These are phyloP conservation scores for Fusarium chlamydosporum DNA, from an alignment of 2,329 filamentous ascomycete genomes.

Conservation along the genomic window DNA sequence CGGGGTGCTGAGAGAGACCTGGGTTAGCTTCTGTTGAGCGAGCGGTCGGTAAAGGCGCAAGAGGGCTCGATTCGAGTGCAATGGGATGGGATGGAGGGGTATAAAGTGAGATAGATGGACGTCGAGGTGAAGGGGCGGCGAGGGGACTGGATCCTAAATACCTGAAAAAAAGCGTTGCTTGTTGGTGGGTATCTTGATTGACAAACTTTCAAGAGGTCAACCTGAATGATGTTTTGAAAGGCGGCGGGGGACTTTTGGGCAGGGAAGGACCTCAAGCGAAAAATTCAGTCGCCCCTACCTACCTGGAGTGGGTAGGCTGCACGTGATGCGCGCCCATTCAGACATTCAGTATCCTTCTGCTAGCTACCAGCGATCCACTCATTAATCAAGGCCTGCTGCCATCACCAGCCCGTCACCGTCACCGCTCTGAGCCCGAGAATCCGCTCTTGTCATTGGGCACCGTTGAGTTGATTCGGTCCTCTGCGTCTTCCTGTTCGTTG, in stretches of 20 bases:
- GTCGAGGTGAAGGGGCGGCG: constrained; percentile 32
- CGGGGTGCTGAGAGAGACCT: constrained; percentile 57
- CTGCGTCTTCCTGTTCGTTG: constrained; percentile 33
- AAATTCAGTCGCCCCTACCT: constrained; percentile 58
- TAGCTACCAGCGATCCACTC: constrained; percentile 33
- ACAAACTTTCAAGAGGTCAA: constrained; percentile 56
- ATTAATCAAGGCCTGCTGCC: constrained; percentile 34
- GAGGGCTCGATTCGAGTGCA: constrained; percentile 22
- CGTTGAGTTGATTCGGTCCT: constrained; percentile 22
- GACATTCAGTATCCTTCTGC: constrained; percentile 33
- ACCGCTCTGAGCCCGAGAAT: constrained; percentile 48
- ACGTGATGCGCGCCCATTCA: constrained; percentile 54
- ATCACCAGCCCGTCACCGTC: constrained; percentile 42
- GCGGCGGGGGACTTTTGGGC: constrained; percentile 59
- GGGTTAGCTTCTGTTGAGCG: constrained; percentile 53
- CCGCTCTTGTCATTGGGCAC: constrained; percentile 46
- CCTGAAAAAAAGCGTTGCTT: constrained; percentile 50
- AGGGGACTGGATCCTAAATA: constrained; percentile 45
- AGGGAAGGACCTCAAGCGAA: constrained; percentile 58
- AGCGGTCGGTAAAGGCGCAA: constrained; percentile 36
- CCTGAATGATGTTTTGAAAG: constrained; percentile 58
- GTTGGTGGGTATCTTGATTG: constrained; percentile 53
- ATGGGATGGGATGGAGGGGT: constrained; percentile 10
- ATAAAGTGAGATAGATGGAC: constrained; percentile 23
- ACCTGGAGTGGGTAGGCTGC: constrained; percentile 49